Base-by-base conservation (phyloP, 192 early-diverging fungal species). In the Coemansia sp. region DNA sequence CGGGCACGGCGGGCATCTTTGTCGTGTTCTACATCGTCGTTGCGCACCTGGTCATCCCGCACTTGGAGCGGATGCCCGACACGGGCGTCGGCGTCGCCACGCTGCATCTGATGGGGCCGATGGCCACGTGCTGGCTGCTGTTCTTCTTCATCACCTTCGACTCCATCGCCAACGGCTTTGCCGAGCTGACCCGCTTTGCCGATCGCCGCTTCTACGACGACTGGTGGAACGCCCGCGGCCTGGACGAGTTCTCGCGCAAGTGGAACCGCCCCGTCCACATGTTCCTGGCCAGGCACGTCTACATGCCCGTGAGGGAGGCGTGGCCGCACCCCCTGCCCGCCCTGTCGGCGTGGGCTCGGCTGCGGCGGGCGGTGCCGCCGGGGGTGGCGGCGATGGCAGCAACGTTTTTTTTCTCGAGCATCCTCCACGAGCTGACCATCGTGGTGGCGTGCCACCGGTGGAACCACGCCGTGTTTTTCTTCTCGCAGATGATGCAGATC, bases 201-300 rank as follows among this genome's bases (percentile, higher is more conserved):
- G 96, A 99, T 77, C 90, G 94, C 59, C 89, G 92, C 73, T 99
- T 99, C 83, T 99, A 97, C 82, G 94, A 96, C 65, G 96, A 99
- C 76, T 99, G 95, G 95, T 99, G 95, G 95, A 99, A 99, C 67
- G 85, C 76, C 59, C 84, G 84, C 14, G 89, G 88, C 0, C 94
- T 91, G 66, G 96, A 96, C 66, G 94, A 97, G 76, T 99, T 92
- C 82, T 92, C 94, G 23, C 87, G 96, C 50, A 93, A 94, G 63
- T 98, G 96, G 96, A 99, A 99, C 75, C 94, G 94, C 65, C 94
- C 95, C 7, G 91, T 96, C 35, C 94, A 98, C 70, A 87, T 94
- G 57, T 98, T 96, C 69, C 75, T 97, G 31, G 81, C 94, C 11
- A 88, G 94, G 25, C 95, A 97, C 75, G 88, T 95, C 1, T 99